Evolutionary conservation across 129 eudicot species (phyloP).

Genomic region (Flaveria ramosissima): DNA sequence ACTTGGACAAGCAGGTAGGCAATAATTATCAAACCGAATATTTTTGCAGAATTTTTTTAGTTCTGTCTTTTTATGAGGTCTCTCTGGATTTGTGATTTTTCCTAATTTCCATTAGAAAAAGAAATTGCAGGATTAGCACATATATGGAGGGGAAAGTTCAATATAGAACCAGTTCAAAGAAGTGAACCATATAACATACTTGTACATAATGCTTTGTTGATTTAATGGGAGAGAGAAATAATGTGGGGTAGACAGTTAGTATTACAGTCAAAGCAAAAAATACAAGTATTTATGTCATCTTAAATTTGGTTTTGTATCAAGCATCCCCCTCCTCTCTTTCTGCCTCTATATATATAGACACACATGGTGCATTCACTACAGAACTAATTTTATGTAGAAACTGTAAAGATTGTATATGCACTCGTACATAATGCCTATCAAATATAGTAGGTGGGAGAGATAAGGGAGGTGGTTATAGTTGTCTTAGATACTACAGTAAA

Average conservation of each 20-base stretch:
- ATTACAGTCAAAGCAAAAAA: background rate
- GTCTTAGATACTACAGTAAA: background rate
- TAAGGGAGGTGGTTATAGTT: background rate
- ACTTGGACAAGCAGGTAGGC: constrained; percentile 90
- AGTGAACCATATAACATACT: background rate
- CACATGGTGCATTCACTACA: too few species aligned
- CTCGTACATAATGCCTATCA: background rate
- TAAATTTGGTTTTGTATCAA: too few species aligned
- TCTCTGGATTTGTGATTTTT: background rate
- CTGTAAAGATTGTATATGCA: background rate
- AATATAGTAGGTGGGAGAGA: background rate
- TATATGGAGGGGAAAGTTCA: background rate
- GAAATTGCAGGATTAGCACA: too few species aligned
- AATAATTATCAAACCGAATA: background rate
- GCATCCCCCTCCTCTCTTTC: too few species aligned
- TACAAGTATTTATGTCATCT: background rate
- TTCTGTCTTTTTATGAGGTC: background rate
- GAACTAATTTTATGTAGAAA: background rate
- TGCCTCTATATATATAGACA: too few species aligned
- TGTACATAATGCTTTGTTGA: too few species aligned
- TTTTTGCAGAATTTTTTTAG: background rate
- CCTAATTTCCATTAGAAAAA: background rate
- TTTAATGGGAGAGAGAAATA: too few species aligned
- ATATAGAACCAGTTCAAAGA: background rate
- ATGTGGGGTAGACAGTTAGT: too few species aligned